A percentile compares a stretch with the other conserved stretches of the same genome.
Evolutionary conservation across 2,329 filamentous ascomycete species (phyloP).

Genomic region (Ceratocystis cacaofunesta): DNA sequence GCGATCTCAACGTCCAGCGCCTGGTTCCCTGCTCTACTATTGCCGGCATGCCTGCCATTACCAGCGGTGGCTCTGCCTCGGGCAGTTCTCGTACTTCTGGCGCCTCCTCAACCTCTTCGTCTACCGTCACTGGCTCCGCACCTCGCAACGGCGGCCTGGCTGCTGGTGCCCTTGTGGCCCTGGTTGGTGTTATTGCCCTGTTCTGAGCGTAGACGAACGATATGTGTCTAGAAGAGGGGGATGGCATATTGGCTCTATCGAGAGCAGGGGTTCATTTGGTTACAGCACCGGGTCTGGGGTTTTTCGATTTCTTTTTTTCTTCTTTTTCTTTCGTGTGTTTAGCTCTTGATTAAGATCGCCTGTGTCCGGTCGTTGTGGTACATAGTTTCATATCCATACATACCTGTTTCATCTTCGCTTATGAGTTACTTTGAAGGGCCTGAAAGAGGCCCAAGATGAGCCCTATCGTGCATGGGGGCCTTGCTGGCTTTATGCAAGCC

Average conservation of each 20-base stretch:
- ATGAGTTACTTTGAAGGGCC: neutral
- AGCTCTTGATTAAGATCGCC: neutral
- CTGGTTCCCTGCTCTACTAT: constrained; percentile 13
- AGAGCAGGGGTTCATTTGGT: neutral
- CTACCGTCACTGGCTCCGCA: neutral
- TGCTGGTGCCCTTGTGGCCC: constrained; percentile 21
- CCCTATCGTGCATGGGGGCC: too few relatives aligned
- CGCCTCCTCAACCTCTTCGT: neutral
- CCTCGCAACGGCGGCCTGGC: constrained; percentile 16
- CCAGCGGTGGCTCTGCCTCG: neutral
- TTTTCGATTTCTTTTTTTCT: neutral
- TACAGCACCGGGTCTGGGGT: neutral
- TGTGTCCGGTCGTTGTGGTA: neutral
- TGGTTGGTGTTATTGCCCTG: constrained; percentile 22
- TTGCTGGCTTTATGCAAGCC: too few relatives aligned
- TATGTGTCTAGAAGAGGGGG: neutral
- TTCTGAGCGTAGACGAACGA: neutral
- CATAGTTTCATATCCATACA: constrained; percentile 4
- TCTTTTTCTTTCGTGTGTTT: neutral
- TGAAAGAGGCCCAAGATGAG: neutral
- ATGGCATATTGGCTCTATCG: neutral
- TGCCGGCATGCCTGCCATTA: neutral
- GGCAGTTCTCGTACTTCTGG: neutral
- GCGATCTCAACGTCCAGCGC: constrained; percentile 2
- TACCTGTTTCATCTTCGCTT: neutral